phyloP scores from a whole-genome alignment of 2,329 filamentous ascomycete genomes.

The Aspergillus pseudotamarii region DNA sequence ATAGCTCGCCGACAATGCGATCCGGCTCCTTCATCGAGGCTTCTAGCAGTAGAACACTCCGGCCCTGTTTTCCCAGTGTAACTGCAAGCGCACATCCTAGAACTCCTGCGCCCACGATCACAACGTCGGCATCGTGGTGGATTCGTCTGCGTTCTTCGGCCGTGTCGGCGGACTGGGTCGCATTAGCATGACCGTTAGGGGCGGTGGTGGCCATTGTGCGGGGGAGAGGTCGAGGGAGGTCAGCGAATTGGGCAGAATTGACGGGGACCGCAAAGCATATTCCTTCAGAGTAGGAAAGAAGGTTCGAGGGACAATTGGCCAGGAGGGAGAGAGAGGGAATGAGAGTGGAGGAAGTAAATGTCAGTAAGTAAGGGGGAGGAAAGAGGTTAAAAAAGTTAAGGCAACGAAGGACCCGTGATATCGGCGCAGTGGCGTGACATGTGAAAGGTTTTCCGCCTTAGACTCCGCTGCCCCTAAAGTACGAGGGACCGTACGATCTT shows the following conservation, averaged over 20 bases:
- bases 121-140: constrained; percentile 73
- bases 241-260: constrained; percentile 14
- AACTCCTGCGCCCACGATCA: constrained; percentile 89
- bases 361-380: constrained; percentile 3
- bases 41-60: constrained; percentile 88
- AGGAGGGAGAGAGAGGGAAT: constrained; percentile 3
- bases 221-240: constrained; percentile 15
- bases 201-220: constrained; percentile 29
- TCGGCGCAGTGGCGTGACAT: constrained; percentile 34
- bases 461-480: constrained; percentile 3
- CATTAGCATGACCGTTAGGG: constrained; percentile 29
- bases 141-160: constrained; percentile 52
- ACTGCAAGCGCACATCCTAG: constrained; percentile 85
- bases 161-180: constrained; percentile 24
- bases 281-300: constrained; percentile 11
- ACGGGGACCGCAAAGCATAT: constrained; percentile 25
- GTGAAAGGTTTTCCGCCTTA: constrained; percentile 28
- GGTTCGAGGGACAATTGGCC: constrained; percentile 5
- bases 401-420: neutral
- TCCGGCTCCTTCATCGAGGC: constrained; percentile 88
- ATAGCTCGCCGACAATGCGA: constrained; percentile 90
- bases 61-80: constrained; percentile 82
- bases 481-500: constrained; percentile 17
- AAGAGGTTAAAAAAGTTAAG: constrained; percentile 9
- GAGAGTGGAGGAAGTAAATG: constrained; percentile 4